Base-by-base conservation (phyloP, 108 stramenopile species). In the Cyclotella cryptica region DNA sequence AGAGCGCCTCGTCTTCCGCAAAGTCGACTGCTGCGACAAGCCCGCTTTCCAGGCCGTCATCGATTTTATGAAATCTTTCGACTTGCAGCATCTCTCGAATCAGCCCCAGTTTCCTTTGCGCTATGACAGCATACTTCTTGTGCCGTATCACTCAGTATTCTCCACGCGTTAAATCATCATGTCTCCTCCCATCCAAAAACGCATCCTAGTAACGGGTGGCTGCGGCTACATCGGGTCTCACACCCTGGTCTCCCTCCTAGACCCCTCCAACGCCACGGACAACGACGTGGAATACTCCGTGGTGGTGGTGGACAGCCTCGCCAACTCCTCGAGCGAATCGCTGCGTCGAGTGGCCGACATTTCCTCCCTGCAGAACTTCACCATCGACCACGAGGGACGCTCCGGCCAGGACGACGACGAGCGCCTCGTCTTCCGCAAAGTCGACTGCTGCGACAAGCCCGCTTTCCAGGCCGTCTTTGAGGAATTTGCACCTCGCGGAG, bases 191-290 rank as follows among this genome's bases (percentile, higher is more conserved):
- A 71, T 63, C 40, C 28, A 62, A 47, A 68, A 82, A 49, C 69
- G 81, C 35, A 85, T 98, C 69, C 88, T 99, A 13, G 97, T 98
- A 0, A 93, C 98, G 15, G 99, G 99, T 12, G 99, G 99, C 0
- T 93, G 94, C 46, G 99, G 99, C 46, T 99, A 97, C 92, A 99
- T 99, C 66, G 99, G 98, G 12, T 86, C 87, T 12, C 99, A 99
- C 90, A 99, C 99, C 18, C 78, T 98, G 42, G 77, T 98, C 12
- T 88, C 88, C 85, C 92, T 99, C 51, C 86, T 99, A 55, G 73
- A 90, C 59, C 57, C 71, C 19, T 29, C 62, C n/a, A 75, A 60
- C 53, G 29, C 81, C 55, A 15, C 66, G 35, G 85, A 77, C 46
- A 72, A 84, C 60, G 86, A 84, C 59, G 47, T 74, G 10, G 43